Evolutionary conservation across 2,329 filamentous ascomycete genomes (phyloP), one percentile per base, ranked within the genome.

Genomic region (Zymoseptoria brevis): DNA sequence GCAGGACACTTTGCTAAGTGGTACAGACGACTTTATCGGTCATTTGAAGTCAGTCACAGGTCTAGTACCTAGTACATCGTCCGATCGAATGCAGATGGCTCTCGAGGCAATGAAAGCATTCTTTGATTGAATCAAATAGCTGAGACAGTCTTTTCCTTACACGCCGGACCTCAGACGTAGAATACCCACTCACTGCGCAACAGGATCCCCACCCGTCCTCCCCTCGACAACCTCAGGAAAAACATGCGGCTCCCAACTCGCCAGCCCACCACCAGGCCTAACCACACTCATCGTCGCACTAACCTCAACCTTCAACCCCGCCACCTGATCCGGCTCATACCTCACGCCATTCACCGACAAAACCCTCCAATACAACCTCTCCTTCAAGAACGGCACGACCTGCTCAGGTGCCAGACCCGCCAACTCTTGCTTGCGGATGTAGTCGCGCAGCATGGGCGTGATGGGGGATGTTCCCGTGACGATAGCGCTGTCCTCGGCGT

Each of bases 381-480:
- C 50, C 19, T 24, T 51, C 2, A 51, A 8, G n/a, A 51, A 51
- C 19, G 50, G 50, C 50, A 51, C 50, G 22, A 51, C 50, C 53
- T 55, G 53, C 30, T 21, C 26, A 1, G 50, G 50, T 9, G 50
- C 50, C n/a, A 51, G 50, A 13, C 50, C 50, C 1, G 50, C 50
- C 50, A 51, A 9, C 8, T 16, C 22, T n/a, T 6, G 19, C 19
- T 21, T 51, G 13, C 19, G 19, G 50, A 51, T 51, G 22, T 24
- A 51, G 50, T 51, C 50, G 50, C 50, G 50, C 50, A 51, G 19
- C 30, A 41, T 55, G 4, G 53, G 53, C 26, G 53, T 55, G 50
- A 51, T 24, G 50, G 50, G 19, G 2, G 19, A 21, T 0, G 50
- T 51, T 21, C 50, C 50, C 0, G 50, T 51, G 19, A 51, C 50